A percentile compares a stretch with the other conserved stretches of the same genome.
Evolutionary conservation across 2,329 filamentous ascomycete species (phyloP).

Genomic region (Botrytis hyacinthi): DNA sequence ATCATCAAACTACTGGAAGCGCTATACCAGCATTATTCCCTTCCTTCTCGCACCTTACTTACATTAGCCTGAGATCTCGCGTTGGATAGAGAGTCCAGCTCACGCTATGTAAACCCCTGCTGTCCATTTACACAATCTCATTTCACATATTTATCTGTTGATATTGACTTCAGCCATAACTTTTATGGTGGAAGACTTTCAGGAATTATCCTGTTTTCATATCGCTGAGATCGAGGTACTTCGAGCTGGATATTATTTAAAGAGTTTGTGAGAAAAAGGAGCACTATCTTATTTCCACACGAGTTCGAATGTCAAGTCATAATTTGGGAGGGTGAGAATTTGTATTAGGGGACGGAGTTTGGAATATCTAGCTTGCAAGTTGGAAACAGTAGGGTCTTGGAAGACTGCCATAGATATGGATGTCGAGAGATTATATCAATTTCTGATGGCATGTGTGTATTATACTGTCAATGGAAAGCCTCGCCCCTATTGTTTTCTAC

Average conservation of each 20-base stretch:
- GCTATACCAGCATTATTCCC: rapidly evolving
- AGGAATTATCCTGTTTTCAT: no score
- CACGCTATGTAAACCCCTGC: background rate
- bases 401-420: background rate
- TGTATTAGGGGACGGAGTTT: rapidly evolving
- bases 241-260: background rate
- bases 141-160: background rate
- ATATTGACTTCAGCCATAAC: background rate
- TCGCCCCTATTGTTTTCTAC: background rate
- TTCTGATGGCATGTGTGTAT: background rate
- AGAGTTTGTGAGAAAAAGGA: background rate
- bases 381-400: background rate
- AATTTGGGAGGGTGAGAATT: background rate
- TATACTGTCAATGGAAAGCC: no score
- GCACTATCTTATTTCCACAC: background rate
- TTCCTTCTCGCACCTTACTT: background rate
- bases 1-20: background rate
- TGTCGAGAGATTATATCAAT: background rate
- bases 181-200: background rate
- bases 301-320: no score
- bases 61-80: background rate
- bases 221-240: background rate
- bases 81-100: background rate
- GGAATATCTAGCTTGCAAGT: no score
- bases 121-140: background rate